Base-by-base conservation (phyloP, 2,329 filamentous ascomycete genomes). In the Colletotrichum scovillei region DNA sequence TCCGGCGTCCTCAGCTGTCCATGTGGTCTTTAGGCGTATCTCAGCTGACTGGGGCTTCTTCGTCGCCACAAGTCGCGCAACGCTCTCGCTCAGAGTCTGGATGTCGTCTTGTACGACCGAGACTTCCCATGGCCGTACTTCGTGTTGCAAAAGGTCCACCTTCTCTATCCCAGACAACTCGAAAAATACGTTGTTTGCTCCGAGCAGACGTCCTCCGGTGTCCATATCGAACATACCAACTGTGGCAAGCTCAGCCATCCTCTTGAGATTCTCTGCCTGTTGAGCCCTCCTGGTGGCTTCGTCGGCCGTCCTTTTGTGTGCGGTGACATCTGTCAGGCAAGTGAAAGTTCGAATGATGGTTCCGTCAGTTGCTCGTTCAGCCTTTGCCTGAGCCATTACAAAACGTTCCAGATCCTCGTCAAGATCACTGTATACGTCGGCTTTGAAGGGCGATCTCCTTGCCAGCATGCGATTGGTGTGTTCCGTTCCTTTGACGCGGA, bases 181-280 rank as follows among this genome's bases (percentile, higher is more conserved):
- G 78, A 85, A 88, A 75, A 89, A 89, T 14, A 87, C 82, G 22
- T 87, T 87, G 76, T 89, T 89, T 7, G 87, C 87, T 28, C 86
- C 85, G 4, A 88, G 78, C 8, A 89, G 78, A 3, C 84, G 84
- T 14, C 87, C 87, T 28, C 86, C 82, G n/a, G 85, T 80, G 69
- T 86, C 84, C 80, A 88, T 87, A 63, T 88, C 87, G 75, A 88
- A 89, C 85, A 89, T 86, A 65, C 87, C 87, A 12, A 89, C 87
- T 0, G 87, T 88, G 5, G 87, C 87, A 64, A 86, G 84, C 76
- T 89, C 86, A 8, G 87, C 86, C 81, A 89, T 88, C 56, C 87
- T 84, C 76, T 88, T 88, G 32, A 89, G 80, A 72, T 89, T 88
- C 75, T 87, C 85, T 8, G 86, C 86, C 69, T 89, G 85, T 75